Evolutionary conservation across 495 filamentous ascomycete species (phyloP), one percentile per base, ranked within the genome.

Genomic region (Penicillium parvum): DNA sequence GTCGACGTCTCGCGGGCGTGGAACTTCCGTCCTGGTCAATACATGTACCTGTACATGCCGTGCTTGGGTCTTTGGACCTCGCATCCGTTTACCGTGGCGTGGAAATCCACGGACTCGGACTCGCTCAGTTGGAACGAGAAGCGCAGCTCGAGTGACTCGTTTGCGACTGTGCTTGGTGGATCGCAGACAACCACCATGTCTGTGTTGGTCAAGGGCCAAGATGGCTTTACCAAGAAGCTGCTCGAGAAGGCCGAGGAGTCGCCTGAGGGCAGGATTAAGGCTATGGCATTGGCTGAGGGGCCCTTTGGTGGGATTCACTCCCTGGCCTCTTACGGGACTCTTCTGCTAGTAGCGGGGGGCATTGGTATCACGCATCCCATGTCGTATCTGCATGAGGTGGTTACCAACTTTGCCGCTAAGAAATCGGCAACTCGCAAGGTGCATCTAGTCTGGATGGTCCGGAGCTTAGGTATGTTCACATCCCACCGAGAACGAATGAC

Each of bases 351-450:
- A 50, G 77, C 76, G 8, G 76, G 74, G 1, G 77, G 77, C 23
- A 76, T 81, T 43, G 77, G 77, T 10, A 80, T 81, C 47, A 81
- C 77, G 6, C 76, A 81, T 51, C 71, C 75, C 32, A 70, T 78
- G 55, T 71, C 68, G 9, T 77, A 77, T 50, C 29, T 80, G 22
- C 69, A 72, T 40, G 66, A 75, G 40, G 68, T 79, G 6, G 46
- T 80, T 17, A 46, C 56, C 7, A 69, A 64, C 4, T 70, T 69
- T 37, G 50, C 61, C 20, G 43, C 54, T 15, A 58, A 64, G 20
- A 68, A 65, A 12, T 63, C 60, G 4, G 67, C 68, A 5, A 73
- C 72, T 9, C 72, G 71, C 2, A 66, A 57, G 10, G 60, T 71
- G 0, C 64, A 47, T 19, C 47, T 73, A 10, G 45, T 72, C 0